Percentiles rank a stretch among this genome's conserved stretches.
Evolutionary conservation across 768 basidiomycete genomes (phyloP).

Genomic region (Dentipellis sp.): DNA sequence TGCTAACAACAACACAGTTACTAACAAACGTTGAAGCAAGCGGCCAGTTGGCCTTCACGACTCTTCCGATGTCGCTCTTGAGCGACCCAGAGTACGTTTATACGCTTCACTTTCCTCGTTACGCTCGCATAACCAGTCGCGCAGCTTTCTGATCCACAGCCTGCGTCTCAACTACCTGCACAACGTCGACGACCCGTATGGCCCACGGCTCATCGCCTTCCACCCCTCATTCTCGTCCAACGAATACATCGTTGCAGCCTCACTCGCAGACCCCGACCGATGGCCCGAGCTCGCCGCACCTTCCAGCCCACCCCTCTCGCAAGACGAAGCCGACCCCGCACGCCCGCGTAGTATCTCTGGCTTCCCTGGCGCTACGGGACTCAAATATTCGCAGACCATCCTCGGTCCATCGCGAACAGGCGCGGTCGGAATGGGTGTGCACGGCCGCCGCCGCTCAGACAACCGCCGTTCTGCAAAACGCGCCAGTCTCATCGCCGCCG

Average conservation of each 20-base stretch:
- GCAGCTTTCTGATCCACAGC: conserved; percentile 71
- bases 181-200: conserved; percentile 80
- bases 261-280: conserved; percentile 65
- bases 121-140: neutral
- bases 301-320: conserved; percentile 60
- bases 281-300: conserved; percentile 83
- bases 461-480: neutral
- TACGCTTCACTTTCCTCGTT: neutral
- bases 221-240: conserved; percentile 72
- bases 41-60: no score
- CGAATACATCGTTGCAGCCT: conserved; percentile 73
- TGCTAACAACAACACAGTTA: no score
- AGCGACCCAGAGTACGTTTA: conserved; percentile 12
- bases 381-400: conserved; percentile 87
- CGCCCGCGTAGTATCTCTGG: conserved; percentile 21
- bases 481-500: neutral
- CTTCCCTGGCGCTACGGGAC: conserved; percentile 40
- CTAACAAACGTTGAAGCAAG: no score
- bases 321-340: conserved; percentile 47
- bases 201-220: conserved; percentile 70
- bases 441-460: conserved; percentile 39
- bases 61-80: conserved; percentile 10
- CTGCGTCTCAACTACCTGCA: conserved; percentile 84
- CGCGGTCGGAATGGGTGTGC: conserved; percentile 68
- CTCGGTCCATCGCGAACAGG: conserved; percentile 64